Evolutionary conservation across 2,329 filamentous ascomycete genomes (phyloP).

Genomic region (Xylariaceae sp.): DNA sequence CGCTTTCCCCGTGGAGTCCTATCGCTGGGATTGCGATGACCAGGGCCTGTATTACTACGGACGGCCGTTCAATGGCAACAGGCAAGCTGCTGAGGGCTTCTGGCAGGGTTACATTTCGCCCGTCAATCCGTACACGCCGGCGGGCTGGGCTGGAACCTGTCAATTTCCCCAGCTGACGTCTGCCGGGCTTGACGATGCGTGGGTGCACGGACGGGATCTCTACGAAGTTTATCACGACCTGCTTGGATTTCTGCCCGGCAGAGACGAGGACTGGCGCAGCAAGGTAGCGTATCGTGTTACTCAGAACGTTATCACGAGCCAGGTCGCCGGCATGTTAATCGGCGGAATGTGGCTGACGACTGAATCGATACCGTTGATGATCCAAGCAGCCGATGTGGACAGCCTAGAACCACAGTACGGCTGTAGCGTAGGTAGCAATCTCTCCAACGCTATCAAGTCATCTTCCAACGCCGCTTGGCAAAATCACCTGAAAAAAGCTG

Average conservation of each 20-base stretch:
- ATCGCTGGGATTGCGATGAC: slow-evolving; percentile 73
- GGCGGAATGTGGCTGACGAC: slow-evolving; percentile 65
- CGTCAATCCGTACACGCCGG: slow-evolving; percentile 67
- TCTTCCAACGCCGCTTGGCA: slow-evolving; percentile 58
- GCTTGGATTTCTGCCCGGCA: slow-evolving; percentile 65
- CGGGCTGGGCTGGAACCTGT: slow-evolving; percentile 73
- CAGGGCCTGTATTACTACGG: slow-evolving; percentile 72
- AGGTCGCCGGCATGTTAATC: slow-evolving; percentile 76
- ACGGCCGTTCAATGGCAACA: slow-evolving; percentile 49
- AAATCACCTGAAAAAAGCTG: slow-evolving; percentile 61
- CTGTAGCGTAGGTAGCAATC: slow-evolving; percentile 55
- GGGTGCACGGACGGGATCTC: slow-evolving; percentile 75
- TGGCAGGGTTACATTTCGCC: slow-evolving; percentile 66
- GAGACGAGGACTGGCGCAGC: slow-evolving; percentile 43
- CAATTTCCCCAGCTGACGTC: slow-evolving; percentile 81
- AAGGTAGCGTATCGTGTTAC: slow-evolving; percentile 71
- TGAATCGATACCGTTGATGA: slow-evolving; percentile 47
- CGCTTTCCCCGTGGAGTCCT: slow-evolving; percentile 72
- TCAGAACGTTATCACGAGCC: slow-evolving; percentile 80
- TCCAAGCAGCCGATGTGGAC: slow-evolving; percentile 64
- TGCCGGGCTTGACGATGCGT: slow-evolving; percentile 72
- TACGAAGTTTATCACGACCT: slow-evolving; percentile 75
- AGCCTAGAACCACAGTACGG: slow-evolving; percentile 74
- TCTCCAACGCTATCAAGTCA: slow-evolving; percentile 51
- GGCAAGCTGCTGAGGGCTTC: slow-evolving; percentile 54